A percentile compares a stretch with the other conserved stretches of the same genome.
Conservation (phyloP, 495 filamentous ascomycete genomes). For the Xylaria palmicola region DNA sequence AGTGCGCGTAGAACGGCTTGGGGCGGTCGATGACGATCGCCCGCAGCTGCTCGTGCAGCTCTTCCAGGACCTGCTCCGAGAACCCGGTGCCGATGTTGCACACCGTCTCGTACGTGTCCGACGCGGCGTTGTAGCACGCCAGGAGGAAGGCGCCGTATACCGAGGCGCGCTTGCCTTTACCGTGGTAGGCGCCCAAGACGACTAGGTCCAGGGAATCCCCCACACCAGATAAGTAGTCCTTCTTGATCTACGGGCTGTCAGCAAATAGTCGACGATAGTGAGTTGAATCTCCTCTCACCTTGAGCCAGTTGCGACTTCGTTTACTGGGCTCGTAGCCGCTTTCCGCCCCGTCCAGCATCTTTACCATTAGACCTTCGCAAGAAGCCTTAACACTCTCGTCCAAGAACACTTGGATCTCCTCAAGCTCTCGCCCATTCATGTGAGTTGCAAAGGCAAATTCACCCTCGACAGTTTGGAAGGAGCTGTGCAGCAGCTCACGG, state of each 20-base stretch:
- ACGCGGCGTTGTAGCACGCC: constrained; percentile 81
- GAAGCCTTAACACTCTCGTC: constrained; percentile 92
- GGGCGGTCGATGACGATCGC: constrained; percentile 78
- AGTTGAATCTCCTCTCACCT: constrained; percentile 54
- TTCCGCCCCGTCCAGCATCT: constrained; percentile 92
- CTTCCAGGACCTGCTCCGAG: constrained; percentile 80
- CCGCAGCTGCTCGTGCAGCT: constrained; percentile 70
- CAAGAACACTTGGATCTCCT: constrained; percentile 87
- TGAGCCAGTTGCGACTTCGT: constrained; percentile 95
- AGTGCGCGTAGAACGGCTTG: constrained; percentile 93
- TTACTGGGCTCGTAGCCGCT: constrained; percentile 94
- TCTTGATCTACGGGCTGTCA: constrained; percentile 69
- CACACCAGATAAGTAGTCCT: constrained; percentile 90
- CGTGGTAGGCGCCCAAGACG: constrained; percentile 90
- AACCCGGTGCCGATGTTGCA: constrained; percentile 99
- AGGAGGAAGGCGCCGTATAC: constrained; percentile 94
- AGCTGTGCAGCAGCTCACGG: constrained; percentile 68
- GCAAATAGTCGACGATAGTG: not conserved
- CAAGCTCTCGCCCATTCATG: constrained; percentile 84
- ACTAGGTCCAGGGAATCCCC: constrained; percentile 97
- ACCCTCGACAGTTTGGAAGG: constrained; percentile 76
- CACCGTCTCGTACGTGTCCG: constrained; percentile 84
- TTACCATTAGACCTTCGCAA: constrained; percentile 98
- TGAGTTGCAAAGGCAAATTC: constrained; percentile 89
- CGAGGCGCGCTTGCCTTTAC: constrained; percentile 90